These are phyloP conservation scores for Debaryomyces psychrophilus DNA, from an alignment of 1,139 yeast species.

Conservation along the genomic window DNA sequence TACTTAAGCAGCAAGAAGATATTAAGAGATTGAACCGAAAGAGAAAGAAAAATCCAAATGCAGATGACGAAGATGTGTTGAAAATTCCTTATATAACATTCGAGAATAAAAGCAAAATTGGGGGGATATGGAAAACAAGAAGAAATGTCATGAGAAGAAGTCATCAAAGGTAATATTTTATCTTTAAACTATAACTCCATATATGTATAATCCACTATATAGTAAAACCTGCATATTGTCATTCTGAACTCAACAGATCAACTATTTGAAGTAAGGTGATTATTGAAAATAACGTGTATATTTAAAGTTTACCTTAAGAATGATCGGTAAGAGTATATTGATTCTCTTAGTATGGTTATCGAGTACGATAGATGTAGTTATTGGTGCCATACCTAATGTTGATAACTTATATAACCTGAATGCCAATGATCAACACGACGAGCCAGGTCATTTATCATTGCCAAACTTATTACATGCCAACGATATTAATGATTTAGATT, in stretches of 20 bases:
- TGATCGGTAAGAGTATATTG: background rate
- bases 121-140: conserved; percentile 65
- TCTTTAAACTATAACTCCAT: background rate
- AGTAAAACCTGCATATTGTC: conserved; percentile 4
- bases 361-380: background rate
- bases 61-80: conserved; percentile 12
- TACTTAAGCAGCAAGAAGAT: conserved; percentile 18
- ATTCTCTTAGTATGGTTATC: background rate
- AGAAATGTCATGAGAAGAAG: conserved; percentile 61
- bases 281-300: background rate
- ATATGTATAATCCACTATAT: background rate
- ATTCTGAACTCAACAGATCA: conserved; percentile 2
- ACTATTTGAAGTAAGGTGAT: background rate
- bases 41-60: conserved; percentile 18
- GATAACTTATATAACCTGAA: background rate
- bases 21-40: conserved; percentile 16
- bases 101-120: conserved; percentile 49
- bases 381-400: conserved; percentile 5
- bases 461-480: conserved; percentile 35
- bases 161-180: conserved; percentile 18
- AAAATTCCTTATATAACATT: conserved; percentile 57
- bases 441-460: conserved; percentile 33
- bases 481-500: conserved; percentile 25
- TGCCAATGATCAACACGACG: conserved; percentile 10
- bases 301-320: background rate